phyloP scores from a whole-genome alignment of 1,284 basidiomycete genomes.

The Boletus semigastroideus region DNA sequence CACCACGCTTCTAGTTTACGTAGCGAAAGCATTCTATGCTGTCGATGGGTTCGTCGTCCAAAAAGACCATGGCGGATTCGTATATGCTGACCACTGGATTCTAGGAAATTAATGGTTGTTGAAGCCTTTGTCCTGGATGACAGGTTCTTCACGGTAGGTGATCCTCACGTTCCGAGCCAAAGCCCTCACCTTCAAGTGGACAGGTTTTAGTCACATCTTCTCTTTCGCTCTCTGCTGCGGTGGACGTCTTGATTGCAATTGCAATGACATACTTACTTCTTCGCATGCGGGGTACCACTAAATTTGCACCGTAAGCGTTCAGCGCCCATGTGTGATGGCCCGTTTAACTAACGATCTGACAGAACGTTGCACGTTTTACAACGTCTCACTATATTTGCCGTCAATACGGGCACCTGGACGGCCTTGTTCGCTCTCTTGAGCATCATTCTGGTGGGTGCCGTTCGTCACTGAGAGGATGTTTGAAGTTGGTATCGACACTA shows the following conservation, averaged over 20 bases:
- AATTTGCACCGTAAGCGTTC: not conserved
- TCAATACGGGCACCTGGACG: conserved; percentile 19
- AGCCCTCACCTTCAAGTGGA: not conserved
- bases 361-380: conserved; percentile 9
- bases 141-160: not conserved
- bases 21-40: not conserved
- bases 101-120: not conserved
- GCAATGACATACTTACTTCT: conserved; percentile 9
- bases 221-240: not conserved
- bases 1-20: conserved; percentile 2
- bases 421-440: conserved; percentile 9
- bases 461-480: too few species aligned
- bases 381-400: conserved; percentile 9
- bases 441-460: conserved; percentile 8
- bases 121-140: not conserved
- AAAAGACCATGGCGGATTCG: not conserved
- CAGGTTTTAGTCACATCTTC: not conserved
- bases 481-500: too few species aligned
- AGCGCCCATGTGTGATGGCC: not conserved
- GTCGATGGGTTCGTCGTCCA: conserved; percentile 6
- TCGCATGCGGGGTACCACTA: not conserved
- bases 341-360: not conserved
- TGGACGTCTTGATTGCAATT: conserved; percentile 12
- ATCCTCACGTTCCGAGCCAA: not conserved
- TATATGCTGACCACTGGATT: not conserved